Percentiles rank a stretch among this genome's conserved stretches.
Evolutionary conservation across 768 basidiomycete genomes (phyloP).

Genomic region (Agaricus blazei): DNA sequence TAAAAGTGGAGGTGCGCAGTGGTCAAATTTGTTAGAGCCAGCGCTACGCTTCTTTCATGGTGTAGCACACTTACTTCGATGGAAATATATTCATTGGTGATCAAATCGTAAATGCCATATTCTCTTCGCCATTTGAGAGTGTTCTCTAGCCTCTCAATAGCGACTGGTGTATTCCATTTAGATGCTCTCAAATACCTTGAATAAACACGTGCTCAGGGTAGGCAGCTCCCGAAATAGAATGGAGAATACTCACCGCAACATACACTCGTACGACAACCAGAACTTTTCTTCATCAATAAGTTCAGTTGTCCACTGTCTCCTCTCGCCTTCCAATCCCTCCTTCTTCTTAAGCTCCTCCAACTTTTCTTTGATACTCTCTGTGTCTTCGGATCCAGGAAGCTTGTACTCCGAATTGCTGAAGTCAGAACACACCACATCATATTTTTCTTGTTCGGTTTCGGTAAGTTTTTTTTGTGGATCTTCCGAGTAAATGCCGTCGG

Average conservation of each 20-base stretch:
- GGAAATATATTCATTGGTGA: constrained; percentile 62
- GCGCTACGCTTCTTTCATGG: no score
- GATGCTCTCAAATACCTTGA: constrained; percentile 4
- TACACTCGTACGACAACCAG: constrained; percentile 77
- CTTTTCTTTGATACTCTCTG: background rate
- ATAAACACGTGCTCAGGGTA: background rate
- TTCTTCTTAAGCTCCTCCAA: background rate
- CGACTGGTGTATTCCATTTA: constrained; percentile 5
- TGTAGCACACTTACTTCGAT: constrained; percentile 50
- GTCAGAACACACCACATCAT: constrained; percentile 2
- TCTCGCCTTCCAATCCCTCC: constrained; percentile 1
- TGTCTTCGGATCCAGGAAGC: constrained; percentile 5
- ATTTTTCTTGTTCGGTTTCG: constrained; percentile 7
- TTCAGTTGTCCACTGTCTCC: constrained; percentile 23
- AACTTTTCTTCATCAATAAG: constrained; percentile 67
- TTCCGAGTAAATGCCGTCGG: constrained; percentile 6
- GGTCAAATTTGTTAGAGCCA: no score
- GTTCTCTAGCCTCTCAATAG: constrained; percentile 7
- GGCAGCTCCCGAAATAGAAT: no score
- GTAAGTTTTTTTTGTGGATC: background rate
- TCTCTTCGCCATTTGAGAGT: constrained; percentile 27
- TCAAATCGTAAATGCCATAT: constrained; percentile 62
- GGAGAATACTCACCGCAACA: constrained; percentile 45
- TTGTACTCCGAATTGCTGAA: constrained; percentile 6
- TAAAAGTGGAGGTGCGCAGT: background rate